These are phyloP conservation scores for Aegilops speltoides DNA, from an alignment of 176 grass and related monocot genomes.

Conservation along the genomic window DNA sequence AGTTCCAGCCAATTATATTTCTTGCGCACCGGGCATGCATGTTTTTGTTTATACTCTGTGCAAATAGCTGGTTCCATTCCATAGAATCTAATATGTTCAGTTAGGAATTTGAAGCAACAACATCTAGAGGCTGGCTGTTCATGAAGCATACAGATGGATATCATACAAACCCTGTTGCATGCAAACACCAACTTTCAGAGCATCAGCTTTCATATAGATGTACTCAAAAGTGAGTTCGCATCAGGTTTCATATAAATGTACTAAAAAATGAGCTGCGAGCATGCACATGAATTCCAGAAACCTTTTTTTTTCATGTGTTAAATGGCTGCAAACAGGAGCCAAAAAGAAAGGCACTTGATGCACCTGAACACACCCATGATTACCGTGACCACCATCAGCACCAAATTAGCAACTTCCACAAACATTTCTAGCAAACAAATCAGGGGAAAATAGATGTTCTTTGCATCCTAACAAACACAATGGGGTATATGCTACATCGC, in stretches of 20 bases:
- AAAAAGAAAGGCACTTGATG: background rate
- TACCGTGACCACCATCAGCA: too few relatives aligned
- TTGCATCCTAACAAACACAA: too few relatives aligned
- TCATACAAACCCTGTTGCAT: background rate
- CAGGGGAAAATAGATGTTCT: too few relatives aligned
- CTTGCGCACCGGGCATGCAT: background rate
- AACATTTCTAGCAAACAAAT: too few relatives aligned
- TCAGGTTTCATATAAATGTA: background rate
- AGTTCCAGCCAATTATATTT: background rate
- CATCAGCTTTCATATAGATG: background rate
- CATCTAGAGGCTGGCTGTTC: too few relatives aligned
- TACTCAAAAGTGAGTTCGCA: background rate
- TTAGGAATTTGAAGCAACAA: too few relatives aligned
- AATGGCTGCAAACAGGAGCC: background rate
- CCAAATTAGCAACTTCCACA: too few relatives aligned
- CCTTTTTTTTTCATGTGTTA: background rate
- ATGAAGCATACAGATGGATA: background rate
- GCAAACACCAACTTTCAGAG: background rate
- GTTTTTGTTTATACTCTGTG: background rate
- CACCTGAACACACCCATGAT: background rate
- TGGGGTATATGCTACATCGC: background rate
- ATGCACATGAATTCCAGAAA: background rate
- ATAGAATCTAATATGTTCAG: background rate
- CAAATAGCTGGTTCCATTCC: background rate
- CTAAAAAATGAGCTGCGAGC: background rate